phyloP scores from a whole-genome alignment of 2,329 filamentous ascomycete genomes.

The Aspergillus neoniger region DNA sequence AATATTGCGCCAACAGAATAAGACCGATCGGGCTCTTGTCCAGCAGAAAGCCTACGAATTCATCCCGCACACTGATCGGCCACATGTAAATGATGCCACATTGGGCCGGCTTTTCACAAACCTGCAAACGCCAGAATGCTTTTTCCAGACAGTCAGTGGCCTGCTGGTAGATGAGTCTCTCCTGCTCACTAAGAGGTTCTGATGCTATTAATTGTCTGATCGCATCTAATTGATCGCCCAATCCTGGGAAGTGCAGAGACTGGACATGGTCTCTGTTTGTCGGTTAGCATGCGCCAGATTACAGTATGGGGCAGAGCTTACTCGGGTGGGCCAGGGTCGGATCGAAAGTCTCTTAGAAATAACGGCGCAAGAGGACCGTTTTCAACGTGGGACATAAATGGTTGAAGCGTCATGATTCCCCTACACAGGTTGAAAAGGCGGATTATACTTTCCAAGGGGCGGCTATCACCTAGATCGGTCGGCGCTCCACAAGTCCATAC shows the following conservation, averaged over 20 bases:
- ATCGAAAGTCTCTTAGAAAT: neutral
- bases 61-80: slow-evolving; percentile 9
- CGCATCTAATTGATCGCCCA: neutral
- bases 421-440: slow-evolving; percentile 11
- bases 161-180: neutral
- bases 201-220: neutral
- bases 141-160: neutral
- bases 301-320: neutral
- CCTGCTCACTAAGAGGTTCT: neutral
- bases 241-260: neutral
- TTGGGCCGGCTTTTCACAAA: slow-evolving; percentile 1
- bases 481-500: slow-evolving; percentile 12
- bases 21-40: slow-evolving; percentile 2
- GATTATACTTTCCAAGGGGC: slow-evolving; percentile 4
- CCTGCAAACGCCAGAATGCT: slow-evolving; percentile 1
- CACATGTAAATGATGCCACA: slow-evolving; percentile 14
- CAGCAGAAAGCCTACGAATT: slow-evolving; percentile 6
- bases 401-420: slow-evolving; percentile 9
- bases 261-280: neutral
- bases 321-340: neutral
- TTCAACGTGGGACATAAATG: neutral
- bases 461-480: neutral
- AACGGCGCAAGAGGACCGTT: neutral
- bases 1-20: slow-evolving; percentile 8
- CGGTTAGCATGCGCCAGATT: neutral